A percentile compares a stretch with the other conserved stretches of the same genome.
These are phyloP conservation scores for Keithomyces neogunnii DNA, from an alignment of 2,329 filamentous ascomycete species.

Conservation along the genomic window DNA sequence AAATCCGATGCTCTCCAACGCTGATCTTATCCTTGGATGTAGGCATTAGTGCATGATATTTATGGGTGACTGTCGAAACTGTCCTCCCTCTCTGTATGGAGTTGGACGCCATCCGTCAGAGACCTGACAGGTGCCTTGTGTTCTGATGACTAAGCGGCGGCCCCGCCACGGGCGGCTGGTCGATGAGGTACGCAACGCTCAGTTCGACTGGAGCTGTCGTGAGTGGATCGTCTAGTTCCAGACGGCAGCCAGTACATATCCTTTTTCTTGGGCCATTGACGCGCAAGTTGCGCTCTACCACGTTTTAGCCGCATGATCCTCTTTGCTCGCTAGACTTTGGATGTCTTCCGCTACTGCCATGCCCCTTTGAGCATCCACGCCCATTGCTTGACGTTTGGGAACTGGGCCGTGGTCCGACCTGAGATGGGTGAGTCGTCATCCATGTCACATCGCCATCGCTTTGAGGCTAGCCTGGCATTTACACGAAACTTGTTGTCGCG, in stretches of 20 bases:
- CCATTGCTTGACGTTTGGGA: slow-evolving; percentile 11
- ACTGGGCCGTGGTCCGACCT: slow-evolving; percentile 14
- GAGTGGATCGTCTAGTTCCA: not conserved
- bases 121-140: too few species aligned
- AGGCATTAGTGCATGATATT: too few species aligned
- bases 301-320: too few species aligned
- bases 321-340: not conserved
- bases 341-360: slow-evolving; percentile 4
- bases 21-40: too few species aligned
- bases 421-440: slow-evolving; percentile 16
- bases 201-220: slow-evolving; percentile 1
- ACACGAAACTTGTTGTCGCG: not conserved
- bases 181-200: not conserved
- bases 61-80: too few species aligned
- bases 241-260: not conserved
- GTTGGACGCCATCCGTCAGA: too few species aligned
- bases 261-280: not conserved
- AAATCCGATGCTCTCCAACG: too few species aligned
- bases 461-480: not conserved
- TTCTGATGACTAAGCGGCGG: too few species aligned
- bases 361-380: slow-evolving; percentile 11
- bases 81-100: too few species aligned
- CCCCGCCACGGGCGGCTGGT: too few species aligned
- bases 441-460: not conserved
- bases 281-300: not conserved